Evolutionary conservation across 2,329 filamentous ascomycete species (phyloP), one percentile per base, ranked within the genome.

Genomic region (Proliferodiscus dingleyae): DNA sequence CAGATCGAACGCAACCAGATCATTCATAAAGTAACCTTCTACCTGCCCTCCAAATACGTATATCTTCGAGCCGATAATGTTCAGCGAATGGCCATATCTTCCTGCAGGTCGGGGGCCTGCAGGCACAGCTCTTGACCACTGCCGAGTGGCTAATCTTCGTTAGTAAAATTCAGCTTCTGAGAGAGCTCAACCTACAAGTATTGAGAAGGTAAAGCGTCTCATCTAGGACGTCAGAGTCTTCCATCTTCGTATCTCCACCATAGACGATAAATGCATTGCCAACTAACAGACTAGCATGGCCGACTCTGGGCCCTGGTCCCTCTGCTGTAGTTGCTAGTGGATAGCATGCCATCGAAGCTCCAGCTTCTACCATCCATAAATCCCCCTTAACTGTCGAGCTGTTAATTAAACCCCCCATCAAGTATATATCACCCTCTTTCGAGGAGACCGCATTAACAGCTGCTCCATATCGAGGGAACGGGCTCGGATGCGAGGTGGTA

Each of bases 221-320:
- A 61, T 98, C 93, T 47, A 98, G 72, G 39, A 87, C 76, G 66
- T 98, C 93, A 24, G 81, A 80, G 61, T 97, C 93, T 45, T 96
- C 89, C 64, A 95, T 85, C 68, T 98, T 98, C 41, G 93, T 98
- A 66, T 98, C 94, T 63, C 93, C 93, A 40, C 93, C 94, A 63
- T 97, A 98, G 10, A 98, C 93, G 57, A 98, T 98, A 65, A 97
- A 98, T 0, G 93, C 93, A 67, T 98, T 98, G 47, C 94, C 94
- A 43, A 98, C 93, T 13, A 98, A 75, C 60, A 98, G 73, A 72
- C 90, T 94, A 16, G 91, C 78, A 69, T 98, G 93, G 3, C 93
- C 93, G 42, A 98, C 93, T 70, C 93, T 81, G 1, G 94, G 93
- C 3, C 93, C 90, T 1, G 93, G 94, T 0, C 93, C 93, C 67